phyloP scores from a whole-genome alignment of 768 basidiomycete species.

The Inosperma sp. region DNA sequence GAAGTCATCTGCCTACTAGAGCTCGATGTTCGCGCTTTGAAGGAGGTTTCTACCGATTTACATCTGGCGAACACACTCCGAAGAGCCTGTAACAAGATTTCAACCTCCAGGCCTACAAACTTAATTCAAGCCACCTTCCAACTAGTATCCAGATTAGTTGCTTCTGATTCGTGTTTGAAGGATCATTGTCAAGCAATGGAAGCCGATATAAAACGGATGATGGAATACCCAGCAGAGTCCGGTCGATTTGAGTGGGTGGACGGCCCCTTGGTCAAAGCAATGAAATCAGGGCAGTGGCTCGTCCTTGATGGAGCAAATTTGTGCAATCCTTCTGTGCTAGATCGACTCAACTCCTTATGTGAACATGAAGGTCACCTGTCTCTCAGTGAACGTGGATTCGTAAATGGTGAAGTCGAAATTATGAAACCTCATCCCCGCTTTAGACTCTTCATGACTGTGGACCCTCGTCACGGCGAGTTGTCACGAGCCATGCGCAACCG shows the following conservation, averaged over 20 bases:
- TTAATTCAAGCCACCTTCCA: slow-evolving; percentile 4
- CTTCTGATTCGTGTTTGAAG: neutral
- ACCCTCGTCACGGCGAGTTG: slow-evolving; percentile 87
- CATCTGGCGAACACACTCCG: slow-evolving; percentile 14
- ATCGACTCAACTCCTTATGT: slow-evolving; percentile 94
- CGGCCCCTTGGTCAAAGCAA: slow-evolving; percentile 81
- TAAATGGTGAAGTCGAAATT: slow-evolving; percentile 68
- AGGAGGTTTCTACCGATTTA: slow-evolving; percentile 21
- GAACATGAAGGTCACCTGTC: slow-evolving; percentile 77
- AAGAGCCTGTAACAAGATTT: slow-evolving; percentile 8
- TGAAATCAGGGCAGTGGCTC: slow-evolving; percentile 86
- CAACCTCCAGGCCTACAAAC: slow-evolving; percentile 4
- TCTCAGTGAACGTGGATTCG: slow-evolving; percentile 86
- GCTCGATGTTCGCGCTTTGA: slow-evolving; percentile 31
- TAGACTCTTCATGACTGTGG: slow-evolving; percentile 89
- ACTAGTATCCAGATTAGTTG: slow-evolving; percentile 19
- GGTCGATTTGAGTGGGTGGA: slow-evolving; percentile 87
- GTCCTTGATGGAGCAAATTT: slow-evolving; percentile 90
- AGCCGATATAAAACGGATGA: neutral
- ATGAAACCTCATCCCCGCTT: slow-evolving; percentile 84
- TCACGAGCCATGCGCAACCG: slow-evolving; percentile 99
- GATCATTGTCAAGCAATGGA: neutral
- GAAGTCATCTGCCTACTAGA: slow-evolving; percentile 39
- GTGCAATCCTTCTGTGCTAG: slow-evolving; percentile 92
- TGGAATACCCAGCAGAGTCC: neutral